Evolutionary conservation across 2,329 filamentous ascomycete genomes (phyloP).

Genomic region (Chrysoporthe austroafricana): DNA sequence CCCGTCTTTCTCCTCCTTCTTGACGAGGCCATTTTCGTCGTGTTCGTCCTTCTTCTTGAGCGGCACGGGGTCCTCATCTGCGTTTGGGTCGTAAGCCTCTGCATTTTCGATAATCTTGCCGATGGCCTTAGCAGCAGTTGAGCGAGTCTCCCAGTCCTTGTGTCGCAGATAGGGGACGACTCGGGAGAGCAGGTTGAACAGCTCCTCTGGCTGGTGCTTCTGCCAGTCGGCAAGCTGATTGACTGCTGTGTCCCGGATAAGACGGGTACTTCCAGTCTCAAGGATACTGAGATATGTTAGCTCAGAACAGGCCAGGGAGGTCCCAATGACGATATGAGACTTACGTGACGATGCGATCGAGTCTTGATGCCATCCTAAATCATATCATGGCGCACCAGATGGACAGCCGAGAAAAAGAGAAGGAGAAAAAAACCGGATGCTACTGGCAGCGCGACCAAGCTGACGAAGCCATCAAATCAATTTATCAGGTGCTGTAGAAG

Average conservation of each 20-base stretch:
- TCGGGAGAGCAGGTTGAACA: constrained; percentile 91
- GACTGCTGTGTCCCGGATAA: constrained; percentile 96
- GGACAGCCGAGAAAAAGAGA: constrained; percentile 4
- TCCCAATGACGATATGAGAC: constrained; percentile 42
- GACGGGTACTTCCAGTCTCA: constrained; percentile 93
- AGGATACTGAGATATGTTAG: constrained; percentile 66
- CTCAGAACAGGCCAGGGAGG: neutral
- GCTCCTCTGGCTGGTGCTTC: constrained; percentile 95
- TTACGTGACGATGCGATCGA: constrained; percentile 87
- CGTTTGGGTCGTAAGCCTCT: constrained; percentile 85
- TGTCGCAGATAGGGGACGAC: constrained; percentile 95
- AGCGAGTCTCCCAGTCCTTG: constrained; percentile 96
- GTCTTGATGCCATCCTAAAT: constrained; percentile 65
- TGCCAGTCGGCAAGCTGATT: constrained; percentile 97
- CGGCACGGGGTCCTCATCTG: constrained; percentile 60
- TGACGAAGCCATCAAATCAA: constrained; percentile 27
- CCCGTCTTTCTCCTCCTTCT: constrained; percentile 48
- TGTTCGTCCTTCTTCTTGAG: constrained; percentile 48
- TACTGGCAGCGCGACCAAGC: constrained; percentile 23
- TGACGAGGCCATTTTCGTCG: constrained; percentile 46
- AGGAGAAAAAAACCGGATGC: constrained; percentile 12
- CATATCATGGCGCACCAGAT: constrained; percentile 35
- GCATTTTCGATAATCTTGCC: constrained; percentile 93
- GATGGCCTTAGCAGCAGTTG: constrained; percentile 89
- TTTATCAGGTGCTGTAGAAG: constrained; percentile 11